phyloP scores from a whole-genome alignment of 768 basidiomycete species.

The Candolleomyces aberdarensis region DNA sequence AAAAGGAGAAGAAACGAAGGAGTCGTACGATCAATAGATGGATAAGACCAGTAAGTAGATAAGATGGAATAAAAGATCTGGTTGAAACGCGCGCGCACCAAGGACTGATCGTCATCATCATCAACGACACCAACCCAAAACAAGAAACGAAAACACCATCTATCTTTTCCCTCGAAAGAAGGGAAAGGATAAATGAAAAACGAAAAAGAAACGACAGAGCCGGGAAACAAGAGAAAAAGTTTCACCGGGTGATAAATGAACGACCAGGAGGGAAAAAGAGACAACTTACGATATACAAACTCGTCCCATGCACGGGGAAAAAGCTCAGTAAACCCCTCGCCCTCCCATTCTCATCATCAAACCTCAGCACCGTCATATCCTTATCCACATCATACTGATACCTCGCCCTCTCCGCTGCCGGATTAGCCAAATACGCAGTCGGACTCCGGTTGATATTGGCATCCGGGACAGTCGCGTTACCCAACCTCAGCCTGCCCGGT shows the following conservation, averaged over 20 bases:
- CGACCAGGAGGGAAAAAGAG: background rate
- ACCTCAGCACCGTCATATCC: slow-evolving; percentile 63
- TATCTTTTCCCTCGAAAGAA: too few relatives aligned
- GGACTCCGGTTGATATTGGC: slow-evolving; percentile 77
- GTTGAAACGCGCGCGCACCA: too few relatives aligned
- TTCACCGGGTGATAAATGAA: background rate
- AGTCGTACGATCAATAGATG: too few relatives aligned
- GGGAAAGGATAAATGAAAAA: too few relatives aligned
- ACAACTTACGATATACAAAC: slow-evolving; percentile 60
- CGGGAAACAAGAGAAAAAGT: background rate
- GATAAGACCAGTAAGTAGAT: too few relatives aligned
- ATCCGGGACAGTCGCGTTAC: slow-evolving; percentile 65
- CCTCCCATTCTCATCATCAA: slow-evolving; percentile 56
- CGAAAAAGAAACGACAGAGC: too few relatives aligned
- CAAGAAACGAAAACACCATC: too few relatives aligned
- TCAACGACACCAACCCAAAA: too few relatives aligned
- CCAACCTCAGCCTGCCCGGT: slow-evolving; percentile 57
- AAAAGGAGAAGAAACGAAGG: too few relatives aligned
- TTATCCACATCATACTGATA: slow-evolving; percentile 76
- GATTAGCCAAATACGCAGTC: slow-evolving; percentile 74
- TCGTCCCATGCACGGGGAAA: slow-evolving; percentile 79
- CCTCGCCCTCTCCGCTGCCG: slow-evolving; percentile 59
- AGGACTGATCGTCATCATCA: too few relatives aligned
- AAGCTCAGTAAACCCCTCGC: slow-evolving; percentile 69
- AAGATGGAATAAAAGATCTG: too few relatives aligned